Base-by-base conservation (phyloP, 257 asterid species). In the Penstemon davidsonii region DNA sequence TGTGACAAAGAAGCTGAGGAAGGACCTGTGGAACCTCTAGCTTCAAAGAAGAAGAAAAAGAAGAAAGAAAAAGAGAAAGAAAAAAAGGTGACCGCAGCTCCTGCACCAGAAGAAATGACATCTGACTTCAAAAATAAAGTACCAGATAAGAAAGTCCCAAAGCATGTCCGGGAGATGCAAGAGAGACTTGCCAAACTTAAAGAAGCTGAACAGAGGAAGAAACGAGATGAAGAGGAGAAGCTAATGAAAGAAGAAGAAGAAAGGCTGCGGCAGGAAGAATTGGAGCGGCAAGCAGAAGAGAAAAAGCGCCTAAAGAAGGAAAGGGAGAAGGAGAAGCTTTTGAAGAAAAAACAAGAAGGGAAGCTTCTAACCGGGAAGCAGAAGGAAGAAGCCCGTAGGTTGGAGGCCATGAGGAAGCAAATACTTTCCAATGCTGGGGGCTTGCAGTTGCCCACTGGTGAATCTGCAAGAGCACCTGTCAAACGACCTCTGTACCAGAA, bases 211-310 rank as follows among this genome's bases (percentile, higher is more conserved):
- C 98, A 94, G 85, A 89, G 68, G 78, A 84, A 67, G 81, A 77
- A 86, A 73, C 81, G 80, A 63, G 98, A 89, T 79, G 96, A 86
- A 81, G 98, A 86, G 77, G 98, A 94, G 76, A 76, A 64, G 74
- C 59, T 84, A 58, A 81, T 95, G 72, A 94, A 80, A 84, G 99
- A 94, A 85, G 99, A 94, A 72, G 98, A 89, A 83, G 99, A 91
- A 73, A 82, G 86, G 62, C 80, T 4, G 42, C 79, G 78, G 43
- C 87, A 56, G 76, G 99, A 89, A 84, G 98, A 89, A 69, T 73
- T 73, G 64, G 98, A 87, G 73, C 80, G 87, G 61, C 60, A 80
- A 67, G 89, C 86, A 46, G 98, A 91, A 83, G 98, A 91, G 84
- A 94, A 73, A 66, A 94, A 86, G 69, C 87, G 95, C 64, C 71